Base-by-base conservation (phyloP, 108 stramenopile species). In the Pseudonitzschia multiseries region DNA sequence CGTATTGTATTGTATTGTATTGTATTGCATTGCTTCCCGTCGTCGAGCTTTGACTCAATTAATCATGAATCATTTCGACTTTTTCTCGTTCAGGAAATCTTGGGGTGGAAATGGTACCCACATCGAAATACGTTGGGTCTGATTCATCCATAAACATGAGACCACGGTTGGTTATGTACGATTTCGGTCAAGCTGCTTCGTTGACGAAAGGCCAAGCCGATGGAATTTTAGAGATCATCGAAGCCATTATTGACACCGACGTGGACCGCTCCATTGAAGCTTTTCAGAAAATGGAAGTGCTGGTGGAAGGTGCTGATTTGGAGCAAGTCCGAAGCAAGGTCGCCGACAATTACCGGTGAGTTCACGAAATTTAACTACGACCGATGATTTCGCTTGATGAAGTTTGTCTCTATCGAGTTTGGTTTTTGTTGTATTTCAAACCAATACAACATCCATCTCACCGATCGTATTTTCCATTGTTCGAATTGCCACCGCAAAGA, bases 101-200 rank as follows among this genome's bases (percentile, higher is more conserved):
- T 3, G 95, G 93, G 22, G 82, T 89, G 1, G 91, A 91, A 69
- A 62, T 90, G 26, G 42, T 50, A 14, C 33, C 56, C 21, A 31
- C 22, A 12, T 0, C 9, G 12, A 5, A 10, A 12, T 8, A 51
- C 13, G 2, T 36, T 20, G 33, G 24, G 43, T 8, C 46, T 10
- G 18, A 48, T 18, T 18, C 18, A 2, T 36, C 36, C 0, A 75
- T 81, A 62, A 76, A 61, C 5, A 70, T 78, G 44, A 66, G 76
- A 18, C 84, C 86, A 20, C 79, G 91, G 54, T 44, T 95, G 53
- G 91, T 95, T 5, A 81, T 92, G 62, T 95, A 95, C 71, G 94
- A 95, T 66, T 95, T 95, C 77, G 94, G 94, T 5, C 94, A 95
- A 81, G 91, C 91, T 9, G 87, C 88, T 54, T 76, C 85, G 8